Base-by-base conservation (phyloP, 2,329 filamentous ascomycete genomes). In the Cladosporium colombiae region DNA sequence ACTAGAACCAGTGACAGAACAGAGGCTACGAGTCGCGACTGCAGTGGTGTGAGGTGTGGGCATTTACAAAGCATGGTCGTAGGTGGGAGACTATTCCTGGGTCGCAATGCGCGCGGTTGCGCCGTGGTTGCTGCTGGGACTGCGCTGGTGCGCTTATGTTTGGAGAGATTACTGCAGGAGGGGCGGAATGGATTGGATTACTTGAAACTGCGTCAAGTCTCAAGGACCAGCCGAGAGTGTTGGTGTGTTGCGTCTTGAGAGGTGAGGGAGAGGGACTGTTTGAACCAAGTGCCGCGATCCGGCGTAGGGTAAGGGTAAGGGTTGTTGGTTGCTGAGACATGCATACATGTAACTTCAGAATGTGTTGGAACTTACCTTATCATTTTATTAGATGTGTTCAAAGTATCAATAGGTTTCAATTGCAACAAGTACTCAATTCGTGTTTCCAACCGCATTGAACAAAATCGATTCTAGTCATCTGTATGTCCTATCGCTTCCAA, bases 21-120 rank as follows among this genome's bases (percentile, higher is more conserved):
- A 65, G 89, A 91, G 72, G 88, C 87, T 74, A 86, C 85, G 74
- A 92, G 85, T 75, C 90, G 89, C 79, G 88, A 89, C 81, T 91
- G 91, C 71, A 91, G 81, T 73, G 85, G 87, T 76, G 85, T 88
- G 77, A 89, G 84, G 78, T 88, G 80, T 35, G 77, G 78, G 72
- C 79, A 79, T 74, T 78, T 79, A 68, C 69, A 73, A 27, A 73
- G 68, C 73, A 74, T 74, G 33, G 58, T 69, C 27, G 46, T 18
- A 4, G 25, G 21, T 18, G 50, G 13, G 31, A 49, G 29, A 23
- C 29, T 18, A 5, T n/a, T 29, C 50, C 29, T 29, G 55, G 18
- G 37, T 62, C 50, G 52, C 49, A 46, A 61, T 61, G 67, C 64
- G 55, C 66, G 40, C 53, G 58, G 61, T 55, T 68, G 69, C 67